phyloP scores from a whole-genome alignment of 306 rosid genomes.

The Vachellia pachyceras region DNA sequence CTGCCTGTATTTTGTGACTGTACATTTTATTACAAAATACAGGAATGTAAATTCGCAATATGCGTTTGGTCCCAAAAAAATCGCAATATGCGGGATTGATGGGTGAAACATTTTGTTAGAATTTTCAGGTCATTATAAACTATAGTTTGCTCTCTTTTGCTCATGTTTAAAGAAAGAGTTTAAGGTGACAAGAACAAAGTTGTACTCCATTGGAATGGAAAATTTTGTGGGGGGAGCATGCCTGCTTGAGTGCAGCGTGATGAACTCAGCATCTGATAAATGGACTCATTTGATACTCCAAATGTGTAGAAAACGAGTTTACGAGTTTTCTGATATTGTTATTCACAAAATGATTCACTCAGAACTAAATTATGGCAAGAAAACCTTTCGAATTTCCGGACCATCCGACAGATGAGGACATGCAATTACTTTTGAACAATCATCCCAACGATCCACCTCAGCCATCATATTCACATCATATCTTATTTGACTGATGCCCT shows the following conservation, averaged over 20 bases:
- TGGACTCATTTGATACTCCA: neutral
- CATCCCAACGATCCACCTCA: too few relatives aligned
- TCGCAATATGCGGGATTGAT: conserved; percentile 45
- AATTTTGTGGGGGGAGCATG: neutral
- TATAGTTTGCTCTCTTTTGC: conserved; percentile 31
- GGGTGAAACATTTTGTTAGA: conserved; percentile 37
- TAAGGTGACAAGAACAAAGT: conserved; percentile 33
- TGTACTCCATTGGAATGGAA: conserved; percentile 1
- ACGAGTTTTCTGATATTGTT: neutral
- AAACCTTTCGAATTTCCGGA: too few relatives aligned
- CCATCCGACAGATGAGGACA: too few relatives aligned
- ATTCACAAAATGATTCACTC: conserved; percentile 36
- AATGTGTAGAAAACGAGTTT: neutral
- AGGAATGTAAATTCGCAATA: conserved; percentile 58
- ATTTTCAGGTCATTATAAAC: conserved; percentile 32
- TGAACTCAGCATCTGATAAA: neutral
- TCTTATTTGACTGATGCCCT: too few relatives aligned
- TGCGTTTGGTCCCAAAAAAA: conserved; percentile 34
- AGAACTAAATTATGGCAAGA: conserved; percentile 30
- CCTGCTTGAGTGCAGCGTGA: neutral
- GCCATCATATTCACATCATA: too few relatives aligned
- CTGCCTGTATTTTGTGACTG: conserved; percentile 48
- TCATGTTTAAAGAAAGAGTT: conserved; percentile 33
- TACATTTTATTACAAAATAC: conserved; percentile 47
- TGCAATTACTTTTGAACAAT: too few relatives aligned